Base-by-base conservation (phyloP, 192 early-diverging fungal species). In the Thamnidium elegans region DNA sequence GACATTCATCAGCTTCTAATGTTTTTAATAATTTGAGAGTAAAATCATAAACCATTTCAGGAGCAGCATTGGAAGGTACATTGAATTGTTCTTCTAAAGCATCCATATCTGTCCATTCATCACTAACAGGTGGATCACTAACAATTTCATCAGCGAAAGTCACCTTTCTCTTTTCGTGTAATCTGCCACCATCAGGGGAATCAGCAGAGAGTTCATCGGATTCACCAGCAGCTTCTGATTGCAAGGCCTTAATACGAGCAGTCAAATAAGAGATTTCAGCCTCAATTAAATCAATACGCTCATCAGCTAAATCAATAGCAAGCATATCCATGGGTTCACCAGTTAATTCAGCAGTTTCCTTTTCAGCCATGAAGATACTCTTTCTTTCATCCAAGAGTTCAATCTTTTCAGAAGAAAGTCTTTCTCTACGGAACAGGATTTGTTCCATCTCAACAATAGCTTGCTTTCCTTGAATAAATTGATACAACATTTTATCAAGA, bases 261-360 rank as follows among this genome's bases (percentile, higher is more conserved):
- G 79, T 78, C 26, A 87, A 68, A 62, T 81, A 84, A n/a, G 77
- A 59, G 14, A 87, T 73, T 54, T 86, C 84, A 15, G 83, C 79
- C 50, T 71, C 72, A 23, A 87, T 82, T 64, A 84, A 71, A 30
- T 80, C 77, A 64, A 87, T 68, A 6, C 78, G 73, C 19, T 86
- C 86, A 72, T 87, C 84, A 51, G 84, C 78, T 51, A 81, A 79
- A 63, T 81, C 78, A 8, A 73, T 58, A 7, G 70, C 63, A 6
- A 74, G 68, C 4, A 62, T 72, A 55, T 68, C 64, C 20, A 66
- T 61, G 9, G 67, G 48, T 19, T 69, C 51, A 21, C 67, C 68
- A 39, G 52, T 60, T 13, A 58, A 36, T 46, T 64, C 71, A 19
- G 61, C 50, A 10, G 45, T 65, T 39, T 79, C 76, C 19, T 73